Evolutionary conservation across 176 grass and related monocot species (phyloP).

Genomic region (Carex parvula): DNA sequence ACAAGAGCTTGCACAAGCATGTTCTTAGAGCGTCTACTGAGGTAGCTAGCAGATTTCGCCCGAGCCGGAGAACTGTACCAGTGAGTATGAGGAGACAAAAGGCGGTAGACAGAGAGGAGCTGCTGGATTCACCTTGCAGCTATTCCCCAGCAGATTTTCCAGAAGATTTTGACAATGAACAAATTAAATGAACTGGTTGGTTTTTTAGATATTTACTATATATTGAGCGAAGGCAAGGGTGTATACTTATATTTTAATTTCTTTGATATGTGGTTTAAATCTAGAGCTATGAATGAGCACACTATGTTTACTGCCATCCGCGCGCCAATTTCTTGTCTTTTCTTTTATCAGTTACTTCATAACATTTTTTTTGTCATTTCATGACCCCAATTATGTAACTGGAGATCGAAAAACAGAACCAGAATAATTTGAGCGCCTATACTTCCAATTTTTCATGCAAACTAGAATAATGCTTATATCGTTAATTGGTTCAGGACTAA

Average conservation of each 20-base stretch:
- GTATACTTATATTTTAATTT: not conserved
- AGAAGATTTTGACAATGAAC: not conserved
- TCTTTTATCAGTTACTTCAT: not conserved
- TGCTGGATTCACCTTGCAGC: not conserved
- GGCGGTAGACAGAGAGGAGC: conserved; percentile 7
- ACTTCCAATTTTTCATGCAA: not conserved
- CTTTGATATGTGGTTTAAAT: not conserved
- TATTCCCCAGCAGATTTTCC: conserved; percentile 9
- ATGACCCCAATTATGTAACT: not conserved
- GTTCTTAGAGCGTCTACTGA: conserved; percentile 61
- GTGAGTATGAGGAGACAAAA: not conserved
- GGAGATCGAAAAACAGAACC: not conserved
- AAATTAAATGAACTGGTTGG: not conserved
- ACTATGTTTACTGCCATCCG: not conserved
- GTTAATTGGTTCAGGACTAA: not conserved
- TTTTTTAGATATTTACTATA: not conserved
- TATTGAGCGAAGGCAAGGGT: not conserved
- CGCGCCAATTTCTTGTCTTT: not conserved
- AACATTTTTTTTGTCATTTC: not conserved
- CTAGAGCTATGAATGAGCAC: not conserved
- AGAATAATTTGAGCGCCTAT: not conserved
- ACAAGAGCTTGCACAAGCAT: conserved; percentile 60
- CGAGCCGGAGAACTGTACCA: conserved; percentile 17
- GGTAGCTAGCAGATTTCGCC: conserved; percentile 38
- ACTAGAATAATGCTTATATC: not conserved